Base-by-base conservation (phyloP, 441 rosid genomes). In the Bocquillonia castaneifolia region DNA sequence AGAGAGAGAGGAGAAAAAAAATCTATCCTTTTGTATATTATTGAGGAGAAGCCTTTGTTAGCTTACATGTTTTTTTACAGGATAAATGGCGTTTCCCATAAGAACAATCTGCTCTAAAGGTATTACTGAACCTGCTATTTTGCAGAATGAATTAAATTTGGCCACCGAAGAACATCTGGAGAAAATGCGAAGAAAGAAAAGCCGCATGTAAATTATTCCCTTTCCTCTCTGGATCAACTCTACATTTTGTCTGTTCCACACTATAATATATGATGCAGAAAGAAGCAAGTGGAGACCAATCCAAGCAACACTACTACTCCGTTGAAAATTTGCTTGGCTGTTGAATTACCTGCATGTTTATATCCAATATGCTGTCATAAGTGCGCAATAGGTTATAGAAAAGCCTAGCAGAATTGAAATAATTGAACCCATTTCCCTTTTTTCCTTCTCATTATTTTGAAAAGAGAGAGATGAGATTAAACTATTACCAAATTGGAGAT, bases 401-500 rank as follows among this genome's bases (percentile, higher is more conserved):
- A 18, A 10, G 45, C 34, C 32, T 55, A 17, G 26, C 25, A 57
- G 25, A 36, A 17, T 3, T 29, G 5, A 10, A 42, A 55, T 22
- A 36, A 34, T 34, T 9, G 57, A 32, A 53, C 57, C 25, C 14
- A 17, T 57, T 58, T 8, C 18, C 5, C 0, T 1, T 34, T 23
- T 55, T 28, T 28, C 20, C 9, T 1, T 20, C 5, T 45, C 28
- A 48, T 25, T 55, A 2, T 20, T 22, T 1, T 0, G 25, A 42
- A 13, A 20, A 39, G 25, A 23, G 10, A 20, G 10, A 54, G 29
- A 39, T 28, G 68, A 71, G 51, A 20, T 45, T 39, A 39, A 60
- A 56, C 10, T 37, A 15, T 79, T 78, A 89, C 96, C 87, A 4
- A 89, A 69, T 68, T 74, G 86, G 66, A 89, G 92, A 70, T 84